phyloP scores from a whole-genome alignment of 192 early-diverging fungal genomes.

The Linnemannia exigua region DNA sequence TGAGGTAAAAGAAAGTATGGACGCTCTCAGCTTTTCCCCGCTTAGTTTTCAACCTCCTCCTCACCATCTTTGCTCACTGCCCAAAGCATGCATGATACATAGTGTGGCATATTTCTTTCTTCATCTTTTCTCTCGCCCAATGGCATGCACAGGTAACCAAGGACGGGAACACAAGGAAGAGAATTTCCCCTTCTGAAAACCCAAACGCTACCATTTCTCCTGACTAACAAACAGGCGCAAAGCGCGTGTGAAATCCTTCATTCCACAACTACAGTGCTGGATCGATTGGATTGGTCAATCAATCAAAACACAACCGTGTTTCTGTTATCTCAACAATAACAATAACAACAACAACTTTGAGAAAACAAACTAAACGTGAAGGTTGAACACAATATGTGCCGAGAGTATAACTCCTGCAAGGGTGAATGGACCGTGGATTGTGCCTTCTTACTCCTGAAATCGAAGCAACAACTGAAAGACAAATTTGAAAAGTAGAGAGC shows the following conservation, averaged over 20 bases:
- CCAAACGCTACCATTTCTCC: neutral
- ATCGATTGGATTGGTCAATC: slow-evolving; percentile 10
- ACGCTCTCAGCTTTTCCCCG: neutral
- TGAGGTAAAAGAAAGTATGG: neutral
- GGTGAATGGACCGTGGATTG: neutral
- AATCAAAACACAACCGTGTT: neutral
- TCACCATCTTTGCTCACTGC: neutral
- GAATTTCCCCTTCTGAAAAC: neutral
- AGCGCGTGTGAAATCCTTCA: neutral
- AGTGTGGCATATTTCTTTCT: neutral
- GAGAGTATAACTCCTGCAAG: neutral
- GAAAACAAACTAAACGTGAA: neutral
- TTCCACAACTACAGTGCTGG: neutral
- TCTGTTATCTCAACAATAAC: neutral
- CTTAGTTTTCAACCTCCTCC: neutral
- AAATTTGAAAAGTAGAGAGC: neutral
- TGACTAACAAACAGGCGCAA: neutral
- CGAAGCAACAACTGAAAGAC: neutral
- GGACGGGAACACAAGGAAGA: neutral
- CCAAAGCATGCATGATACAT: neutral
- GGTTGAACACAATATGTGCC: neutral
- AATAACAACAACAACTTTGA: neutral
- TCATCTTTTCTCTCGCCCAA: neutral
- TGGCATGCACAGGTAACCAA: neutral
- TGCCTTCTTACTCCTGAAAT: neutral